Evolutionary conservation across 352 stramenopile genomes (phyloP), one percentile per base, ranked within the genome.

Genomic region (Lagenidium giganteum): DNA sequence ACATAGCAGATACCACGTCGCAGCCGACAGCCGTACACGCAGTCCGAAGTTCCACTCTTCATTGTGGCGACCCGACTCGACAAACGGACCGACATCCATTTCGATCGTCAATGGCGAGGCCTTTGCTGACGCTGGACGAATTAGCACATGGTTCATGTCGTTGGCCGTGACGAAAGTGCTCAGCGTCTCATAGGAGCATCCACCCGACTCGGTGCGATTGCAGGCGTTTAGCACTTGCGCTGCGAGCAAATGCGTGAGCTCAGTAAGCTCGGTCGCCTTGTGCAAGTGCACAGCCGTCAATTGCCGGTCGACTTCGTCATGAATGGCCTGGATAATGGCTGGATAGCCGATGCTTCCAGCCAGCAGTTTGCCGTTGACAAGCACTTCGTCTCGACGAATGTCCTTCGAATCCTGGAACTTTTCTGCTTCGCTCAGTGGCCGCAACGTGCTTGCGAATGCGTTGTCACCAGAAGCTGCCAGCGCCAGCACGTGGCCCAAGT

Each of bases 361-460:
- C 5, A 83, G 54, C 0, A 56, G 44, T 18, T 70, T 36, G 3
- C 76, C 76, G 54, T 87, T 83, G 21, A 92, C 67, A n/a, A 70
- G 16, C 8, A 92, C 25, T 28, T 87, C 71, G 45, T 92, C 79
- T n/a, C 79, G 73, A 26, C 67, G 56, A 42, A 92, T 79, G 52
- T 92, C 79, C 49, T 92, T 92, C 6, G 79, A 64, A 42, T 92
- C 79, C 47, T 92, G 79, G 38, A 85, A 85, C 21, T 60, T 67
- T 36, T 87, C 57, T 0, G 69, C 70, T 7, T 87, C 71, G 1
- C 67, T 67, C 3, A 87, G 49, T 20, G 24, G 4, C 48, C 50
- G 25, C 28, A 39, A 18, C 22, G 27, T 11, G 24, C 23, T 43
- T 8, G 9, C 8, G 11, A 20, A 11, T 8, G 42, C 24, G 4